Evolutionary conservation across 2,329 filamentous ascomycete genomes (phyloP).

Genomic region (Aspergillus calidoustus): DNA sequence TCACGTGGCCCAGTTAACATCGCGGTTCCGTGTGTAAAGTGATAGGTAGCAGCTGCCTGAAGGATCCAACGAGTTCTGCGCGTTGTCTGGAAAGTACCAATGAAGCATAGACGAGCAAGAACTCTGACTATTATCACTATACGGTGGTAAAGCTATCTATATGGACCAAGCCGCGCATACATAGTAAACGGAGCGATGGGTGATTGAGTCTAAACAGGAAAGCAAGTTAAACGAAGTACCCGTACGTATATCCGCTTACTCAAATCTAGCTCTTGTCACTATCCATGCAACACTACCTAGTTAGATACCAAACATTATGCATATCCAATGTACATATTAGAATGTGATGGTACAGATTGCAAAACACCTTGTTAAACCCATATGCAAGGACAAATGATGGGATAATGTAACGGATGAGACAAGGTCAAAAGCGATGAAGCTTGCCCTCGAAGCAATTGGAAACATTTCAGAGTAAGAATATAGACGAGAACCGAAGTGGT

Average conservation of each 20-base stretch:
- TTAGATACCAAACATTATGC: not conserved
- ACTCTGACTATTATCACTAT: too few species aligned
- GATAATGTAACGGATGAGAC: not conserved
- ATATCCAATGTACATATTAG: not conserved
- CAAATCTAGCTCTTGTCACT: not conserved
- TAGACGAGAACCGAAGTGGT: not conserved
- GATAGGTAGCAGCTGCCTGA: too few species aligned
- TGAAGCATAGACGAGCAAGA: too few species aligned
- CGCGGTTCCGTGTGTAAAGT: too few species aligned
- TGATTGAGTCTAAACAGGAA: too few species aligned
- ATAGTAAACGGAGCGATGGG: too few species aligned
- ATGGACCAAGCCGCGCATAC: too few species aligned
- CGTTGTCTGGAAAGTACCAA: too few species aligned
- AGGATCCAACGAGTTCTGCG: too few species aligned
- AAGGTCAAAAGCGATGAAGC: not conserved
- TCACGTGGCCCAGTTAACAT: too few species aligned
- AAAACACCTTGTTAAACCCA: not conserved
- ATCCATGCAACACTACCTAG: not conserved
- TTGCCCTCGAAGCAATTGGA: conserved; percentile 1
- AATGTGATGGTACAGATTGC: not conserved
- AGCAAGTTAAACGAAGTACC: not conserved
- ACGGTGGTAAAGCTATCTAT: too few species aligned
- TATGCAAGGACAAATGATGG: not conserved
- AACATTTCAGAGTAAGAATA: not conserved
- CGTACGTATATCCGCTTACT: not conserved